A percentile compares a stretch with the other conserved stretches of the same genome.
phyloP scores from a whole-genome alignment of 2,329 filamentous ascomycete genomes.

The Juglanconis sp. region DNA sequence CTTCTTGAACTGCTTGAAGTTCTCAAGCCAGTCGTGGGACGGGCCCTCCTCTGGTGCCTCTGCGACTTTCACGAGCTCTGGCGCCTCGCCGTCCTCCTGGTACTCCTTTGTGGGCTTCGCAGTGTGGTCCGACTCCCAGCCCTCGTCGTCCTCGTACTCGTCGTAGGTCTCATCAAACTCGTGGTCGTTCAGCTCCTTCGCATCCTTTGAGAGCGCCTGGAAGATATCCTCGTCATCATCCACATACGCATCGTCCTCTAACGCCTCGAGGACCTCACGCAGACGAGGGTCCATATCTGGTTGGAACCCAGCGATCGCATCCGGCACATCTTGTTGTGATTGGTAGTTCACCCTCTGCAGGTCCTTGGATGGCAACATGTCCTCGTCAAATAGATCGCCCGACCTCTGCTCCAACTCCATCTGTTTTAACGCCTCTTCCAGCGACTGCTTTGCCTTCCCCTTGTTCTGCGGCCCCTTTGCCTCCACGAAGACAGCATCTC shows the following conservation, averaged over 20 bases:
- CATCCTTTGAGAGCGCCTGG: constrained; percentile 44
- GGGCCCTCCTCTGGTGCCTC: constrained; percentile 57
- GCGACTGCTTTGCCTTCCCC: constrained; percentile 68
- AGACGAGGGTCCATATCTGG: constrained; percentile 96
- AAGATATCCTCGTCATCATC: constrained; percentile 87
- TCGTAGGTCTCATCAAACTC: constrained; percentile 72
- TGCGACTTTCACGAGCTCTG: constrained; percentile 44
- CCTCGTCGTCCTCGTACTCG: constrained; percentile 65
- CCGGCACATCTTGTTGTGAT: constrained; percentile 87
- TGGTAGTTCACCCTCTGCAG: constrained; percentile 74
- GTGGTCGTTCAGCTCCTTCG: constrained; percentile 54
- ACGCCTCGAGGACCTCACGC: constrained; percentile 84
- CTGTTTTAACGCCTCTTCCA: constrained; percentile 78
- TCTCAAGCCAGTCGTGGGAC: constrained; percentile 81
- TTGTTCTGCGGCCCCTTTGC: constrained; percentile 60
- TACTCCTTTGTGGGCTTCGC: constrained; percentile 69
- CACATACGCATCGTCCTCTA: constrained; percentile 94
- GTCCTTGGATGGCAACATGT: constrained; percentile 77
- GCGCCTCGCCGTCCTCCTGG: constrained; percentile 43
- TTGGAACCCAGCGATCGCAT: constrained; percentile 88
- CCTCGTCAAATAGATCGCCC: constrained; percentile 64
- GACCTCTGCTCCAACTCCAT: constrained; percentile 54
- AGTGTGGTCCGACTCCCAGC: constrained; percentile 94
- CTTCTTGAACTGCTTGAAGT: constrained; percentile 93
- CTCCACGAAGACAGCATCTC: constrained; percentile 81